Base-by-base conservation (phyloP, 371 early-diverging fungal species). In the Batkoa obscura region DNA sequence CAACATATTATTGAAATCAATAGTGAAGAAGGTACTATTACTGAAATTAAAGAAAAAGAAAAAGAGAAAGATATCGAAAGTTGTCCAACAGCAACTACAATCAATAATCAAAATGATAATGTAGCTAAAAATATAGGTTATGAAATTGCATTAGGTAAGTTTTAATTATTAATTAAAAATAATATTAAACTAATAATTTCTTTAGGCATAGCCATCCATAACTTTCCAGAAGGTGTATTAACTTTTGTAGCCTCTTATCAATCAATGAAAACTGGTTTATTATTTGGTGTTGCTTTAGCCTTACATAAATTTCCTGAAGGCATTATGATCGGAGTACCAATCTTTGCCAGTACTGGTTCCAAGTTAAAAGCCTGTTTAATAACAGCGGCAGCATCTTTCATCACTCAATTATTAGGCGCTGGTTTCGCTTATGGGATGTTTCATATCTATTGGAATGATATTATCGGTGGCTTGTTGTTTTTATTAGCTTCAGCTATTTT, bases 251-350 rank as follows among this genome's bases (percentile, higher is more conserved):
- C 59, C 1, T 47, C 59, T 6, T 50, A 59, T 30, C 37, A 47
- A 3, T 47, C 53, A 5, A 6, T 48, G 17, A 36, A 50, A 32
- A 53, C 53, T 17, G 62, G 62, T 13, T 32, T 53, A 2, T 17
- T 62, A 34, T 62, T 57, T 35, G 57, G 52, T 2, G 56, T 62
- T n/a, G 62, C 62, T 10, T 57, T 62, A 31, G 50, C 57, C 35
- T 51, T 62, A 17, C 62, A 62, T 38, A 59, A 59, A 49, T 42
- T 62, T 35, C 62, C 62, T 5, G 62, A 62, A 48, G 59, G 62
- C 31, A n/a, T 62, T 9, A 59, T 62, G 33, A 59, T 62, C 34
- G 46, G 55, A 8, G 42, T 62, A 47, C 62, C 62, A 31, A 59
- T 62, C 23, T 56, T 48, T 47, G 43, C 36, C 34, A 52, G 50